A percentile compares a stretch with the other conserved stretches of the same genome.
Evolutionary conservation across 106 monocot species (phyloP).

Genomic region (Dioscorea zingiberensis): DNA sequence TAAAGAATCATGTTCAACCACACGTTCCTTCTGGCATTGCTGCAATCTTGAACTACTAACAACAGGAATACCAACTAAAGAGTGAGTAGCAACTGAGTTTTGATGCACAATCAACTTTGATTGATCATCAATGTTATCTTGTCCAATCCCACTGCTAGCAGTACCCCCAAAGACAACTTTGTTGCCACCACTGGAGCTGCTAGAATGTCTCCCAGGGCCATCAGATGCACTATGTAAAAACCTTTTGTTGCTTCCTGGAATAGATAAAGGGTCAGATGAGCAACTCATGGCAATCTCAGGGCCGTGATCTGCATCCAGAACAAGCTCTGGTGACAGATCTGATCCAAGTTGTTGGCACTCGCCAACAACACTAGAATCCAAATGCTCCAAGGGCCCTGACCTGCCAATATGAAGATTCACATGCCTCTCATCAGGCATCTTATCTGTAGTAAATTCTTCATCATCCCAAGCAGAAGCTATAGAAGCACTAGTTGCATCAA

Average conservation of each 20-base stretch:
- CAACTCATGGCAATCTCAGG: conserved; percentile 2
- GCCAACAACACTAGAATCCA: not conserved
- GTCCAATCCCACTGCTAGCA: conserved; percentile 5
- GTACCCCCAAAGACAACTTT: not conserved
- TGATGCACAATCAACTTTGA: not conserved
- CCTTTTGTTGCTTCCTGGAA: not conserved
- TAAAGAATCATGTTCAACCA: conserved; percentile 2
- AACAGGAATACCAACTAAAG: not conserved
- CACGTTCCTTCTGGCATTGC: too few species aligned
- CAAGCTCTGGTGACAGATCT: conserved; percentile 7
- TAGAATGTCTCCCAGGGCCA: conserved; percentile 1
- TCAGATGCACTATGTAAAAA: not conserved
- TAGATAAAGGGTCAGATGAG: conserved; percentile 1
- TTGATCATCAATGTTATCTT: conserved; percentile 9
- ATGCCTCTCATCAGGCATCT: conserved; percentile 6
- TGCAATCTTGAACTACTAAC: too few species aligned
- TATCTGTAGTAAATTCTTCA: conserved; percentile 18
- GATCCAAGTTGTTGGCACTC: not conserved
- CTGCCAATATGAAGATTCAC: not conserved
- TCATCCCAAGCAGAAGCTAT: conserved; percentile 60
- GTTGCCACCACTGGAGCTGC: not conserved
- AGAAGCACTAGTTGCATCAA: conserved; percentile 13
- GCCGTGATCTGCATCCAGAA: not conserved
- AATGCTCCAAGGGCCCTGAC: conserved; percentile 1
- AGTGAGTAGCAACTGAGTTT: conserved; percentile 4